A percentile compares a stretch with the other conserved stretches of the same genome.
Conservation (phyloP, 2,329 filamentous ascomycete genomes). For the Hypoxylon sp. region DNA sequence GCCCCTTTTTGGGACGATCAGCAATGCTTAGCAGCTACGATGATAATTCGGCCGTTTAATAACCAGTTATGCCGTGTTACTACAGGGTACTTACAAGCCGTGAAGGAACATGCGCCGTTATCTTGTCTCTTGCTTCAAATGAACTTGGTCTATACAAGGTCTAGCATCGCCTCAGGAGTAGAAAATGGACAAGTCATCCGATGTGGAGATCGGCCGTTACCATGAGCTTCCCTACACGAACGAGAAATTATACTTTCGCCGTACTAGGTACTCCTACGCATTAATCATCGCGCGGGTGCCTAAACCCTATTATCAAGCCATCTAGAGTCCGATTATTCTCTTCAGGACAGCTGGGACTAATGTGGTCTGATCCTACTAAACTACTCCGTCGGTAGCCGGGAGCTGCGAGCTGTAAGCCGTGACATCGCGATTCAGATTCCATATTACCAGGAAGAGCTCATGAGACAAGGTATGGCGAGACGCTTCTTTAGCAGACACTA, state of each 20-base stretch:
- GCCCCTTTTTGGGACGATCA: neutral
- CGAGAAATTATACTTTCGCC: neutral
- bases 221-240: neutral
- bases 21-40: neutral
- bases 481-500: too few species aligned
- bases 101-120: too few species aligned
- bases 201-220: neutral
- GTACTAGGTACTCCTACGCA: slow-evolving; percentile 23
- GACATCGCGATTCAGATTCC: too few species aligned
- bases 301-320: slow-evolving; percentile 16
- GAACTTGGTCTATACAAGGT: neutral
- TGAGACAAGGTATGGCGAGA: too few species aligned
- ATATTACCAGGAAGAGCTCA: too few species aligned
- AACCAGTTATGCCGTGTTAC: too few species aligned
- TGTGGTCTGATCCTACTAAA: neutral
- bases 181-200: neutral
- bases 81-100: too few species aligned
- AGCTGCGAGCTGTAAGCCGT: too few species aligned
- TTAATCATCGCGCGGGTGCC: slow-evolving; percentile 25
- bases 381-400: too few species aligned
- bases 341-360: neutral
- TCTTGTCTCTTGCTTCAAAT: too few species aligned
- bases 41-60: neutral
- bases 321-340: neutral
- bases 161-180: neutral